phyloP scores from a whole-genome alignment of 1,284 basidiomycete genomes.

The Cutaneotrichosporon arboriforme region DNA sequence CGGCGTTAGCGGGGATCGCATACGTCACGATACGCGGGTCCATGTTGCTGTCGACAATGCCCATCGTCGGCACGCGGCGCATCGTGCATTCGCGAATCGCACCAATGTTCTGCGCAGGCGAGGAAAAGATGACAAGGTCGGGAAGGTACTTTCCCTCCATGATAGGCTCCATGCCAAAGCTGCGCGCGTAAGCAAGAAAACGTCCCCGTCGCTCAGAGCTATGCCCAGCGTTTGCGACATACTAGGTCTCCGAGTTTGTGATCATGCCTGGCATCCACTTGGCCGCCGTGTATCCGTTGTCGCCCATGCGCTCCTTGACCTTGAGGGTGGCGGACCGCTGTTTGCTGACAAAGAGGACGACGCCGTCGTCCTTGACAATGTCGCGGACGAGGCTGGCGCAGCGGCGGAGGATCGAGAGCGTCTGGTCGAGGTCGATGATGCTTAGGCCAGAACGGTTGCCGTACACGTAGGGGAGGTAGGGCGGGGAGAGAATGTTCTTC shows the following conservation, averaged over 20 bases:
- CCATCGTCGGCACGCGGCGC: constrained; percentile 78
- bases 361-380: constrained; percentile 73
- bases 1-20: constrained; percentile 88
- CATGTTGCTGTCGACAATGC: constrained; percentile 87
- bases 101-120: constrained; percentile 74
- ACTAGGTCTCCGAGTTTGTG: constrained; percentile 77
- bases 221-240: too few species aligned
- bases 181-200: constrained; percentile 10
- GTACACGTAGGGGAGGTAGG: constrained; percentile 90
- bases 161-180: constrained; percentile 60
- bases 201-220: too few species aligned
- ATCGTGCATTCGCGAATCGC: constrained; percentile 81
- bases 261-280: constrained; percentile 93
- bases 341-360: constrained; percentile 85
- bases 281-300: constrained; percentile 70
- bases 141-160: constrained; percentile 62
- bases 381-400: constrained; percentile 82
- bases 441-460: constrained; percentile 84
- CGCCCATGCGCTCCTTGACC: constrained; percentile 72
- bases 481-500: constrained; percentile 71
- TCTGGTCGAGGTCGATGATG: constrained; percentile 92
- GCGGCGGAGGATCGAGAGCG: constrained; percentile 82
- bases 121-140: constrained; percentile 83
- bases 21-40: constrained; percentile 97
- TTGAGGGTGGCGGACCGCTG: constrained; percentile 69